phyloP scores from a whole-genome alignment of 2,329 filamentous ascomycete species.

The Pseudodiploospora longispora region DNA sequence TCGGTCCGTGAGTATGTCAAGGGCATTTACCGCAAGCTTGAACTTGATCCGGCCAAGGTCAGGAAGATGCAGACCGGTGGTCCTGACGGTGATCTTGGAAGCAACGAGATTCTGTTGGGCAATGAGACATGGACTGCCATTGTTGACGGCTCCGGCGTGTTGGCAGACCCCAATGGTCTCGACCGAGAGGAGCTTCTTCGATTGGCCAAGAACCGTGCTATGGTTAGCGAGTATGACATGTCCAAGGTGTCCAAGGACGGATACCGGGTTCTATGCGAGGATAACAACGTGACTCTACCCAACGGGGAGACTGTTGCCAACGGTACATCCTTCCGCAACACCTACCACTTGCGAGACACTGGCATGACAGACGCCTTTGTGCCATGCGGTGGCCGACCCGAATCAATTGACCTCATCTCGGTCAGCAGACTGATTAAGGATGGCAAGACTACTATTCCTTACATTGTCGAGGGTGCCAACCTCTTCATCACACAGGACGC shows the following conservation, averaged over 20 bases:
- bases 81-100: conserved; percentile 91
- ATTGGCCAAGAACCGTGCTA: conserved; percentile 76
- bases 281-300: conserved; percentile 80
- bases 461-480: conserved; percentile 96
- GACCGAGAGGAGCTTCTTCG: conserved; percentile 75
- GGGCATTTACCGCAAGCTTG: conserved; percentile 93
- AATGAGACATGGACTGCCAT: conserved; percentile 94
- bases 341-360: conserved; percentile 79
- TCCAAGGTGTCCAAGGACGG: conserved; percentile 80
- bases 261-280: conserved; percentile 87
- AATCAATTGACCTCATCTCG: conserved; percentile 88
- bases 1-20: conserved; percentile 94
- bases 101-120: conserved; percentile 92
- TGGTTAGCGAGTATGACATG: conserved; percentile 82
- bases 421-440: conserved; percentile 84
- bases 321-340: conserved; percentile 94
- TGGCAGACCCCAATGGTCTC: conserved; percentile 86
- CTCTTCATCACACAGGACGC: conserved; percentile 98
- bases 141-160: conserved; percentile 91
- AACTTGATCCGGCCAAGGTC: conserved; percentile 76
- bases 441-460: conserved; percentile 80
- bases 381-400: conserved; percentile 89
- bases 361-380: conserved; percentile 83
- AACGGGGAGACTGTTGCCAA: conserved; percentile 81
- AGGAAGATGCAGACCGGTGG: conserved; percentile 96